Percentiles rank a stretch among this genome's conserved stretches.
Conservation (phyloP, 83 land plant species). For the Thuja plicata region DNA sequence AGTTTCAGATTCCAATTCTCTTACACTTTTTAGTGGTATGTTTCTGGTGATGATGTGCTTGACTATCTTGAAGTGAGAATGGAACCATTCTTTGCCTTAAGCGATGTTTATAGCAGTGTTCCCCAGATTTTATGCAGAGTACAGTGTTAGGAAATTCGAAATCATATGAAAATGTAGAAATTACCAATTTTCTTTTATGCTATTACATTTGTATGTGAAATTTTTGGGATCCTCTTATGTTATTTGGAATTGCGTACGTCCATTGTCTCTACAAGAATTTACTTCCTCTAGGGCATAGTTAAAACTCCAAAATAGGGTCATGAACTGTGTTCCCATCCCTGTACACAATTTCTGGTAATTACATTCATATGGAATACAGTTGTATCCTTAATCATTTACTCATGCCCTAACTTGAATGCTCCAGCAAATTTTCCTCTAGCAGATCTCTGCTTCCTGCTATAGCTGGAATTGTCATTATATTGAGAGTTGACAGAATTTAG, state of each 20-base stretch:
- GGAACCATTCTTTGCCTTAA: background rate
- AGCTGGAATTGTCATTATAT: background rate
- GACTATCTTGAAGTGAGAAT: background rate
- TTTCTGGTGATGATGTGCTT: background rate
- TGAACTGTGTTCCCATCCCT: no score
- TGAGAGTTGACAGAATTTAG: background rate
- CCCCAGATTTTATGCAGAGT: background rate
- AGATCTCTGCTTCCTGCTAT: background rate
- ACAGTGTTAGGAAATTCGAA: background rate
- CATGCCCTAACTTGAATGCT: no score
- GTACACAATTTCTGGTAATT: no score
- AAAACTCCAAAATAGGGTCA: no score
- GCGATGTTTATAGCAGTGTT: background rate
- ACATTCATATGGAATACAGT: no score
- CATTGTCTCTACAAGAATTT: background rate
- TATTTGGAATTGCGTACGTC: background rate
- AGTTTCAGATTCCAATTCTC: no score
- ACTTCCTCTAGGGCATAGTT: background rate
- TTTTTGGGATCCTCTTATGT: background rate
- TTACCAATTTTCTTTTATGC: background rate
- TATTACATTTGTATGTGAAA: background rate
- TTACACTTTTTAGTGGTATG: background rate
- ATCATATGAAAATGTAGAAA: background rate
- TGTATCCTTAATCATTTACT: no score
- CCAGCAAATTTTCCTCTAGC: background rate